phyloP scores from a whole-genome alignment of 2,329 filamentous ascomycete genomes.

The Epichloe brachyelytri region DNA sequence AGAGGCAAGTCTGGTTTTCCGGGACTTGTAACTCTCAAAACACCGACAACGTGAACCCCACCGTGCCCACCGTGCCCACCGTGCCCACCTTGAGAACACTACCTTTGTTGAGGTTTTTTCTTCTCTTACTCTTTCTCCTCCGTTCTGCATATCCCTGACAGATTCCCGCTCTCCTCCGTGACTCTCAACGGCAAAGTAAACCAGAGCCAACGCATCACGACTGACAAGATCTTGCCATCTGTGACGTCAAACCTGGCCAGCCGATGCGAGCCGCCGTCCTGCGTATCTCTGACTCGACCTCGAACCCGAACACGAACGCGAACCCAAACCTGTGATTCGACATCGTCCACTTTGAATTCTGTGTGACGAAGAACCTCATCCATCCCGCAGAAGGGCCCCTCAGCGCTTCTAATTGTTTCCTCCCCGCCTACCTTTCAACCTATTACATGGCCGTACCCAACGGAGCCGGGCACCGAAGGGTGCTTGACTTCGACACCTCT shows the following conservation, averaged over 20 bases:
- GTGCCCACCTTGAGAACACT: not conserved
- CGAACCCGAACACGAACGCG: not conserved
- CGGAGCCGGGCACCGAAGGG: conserved; percentile 15
- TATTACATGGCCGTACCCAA: conserved; percentile 16
- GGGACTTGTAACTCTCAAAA: conserved; percentile 1
- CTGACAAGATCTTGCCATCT: not conserved
- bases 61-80: not conserved
- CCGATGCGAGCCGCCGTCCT: not conserved
- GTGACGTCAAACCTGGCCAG: not conserved
- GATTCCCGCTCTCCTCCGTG: not conserved
- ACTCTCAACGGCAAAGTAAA: not conserved
- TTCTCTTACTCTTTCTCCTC: not conserved
- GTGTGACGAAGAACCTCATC: not conserved
- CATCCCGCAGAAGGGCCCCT: not conserved
- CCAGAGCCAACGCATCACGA: not conserved
- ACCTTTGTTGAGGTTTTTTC: not conserved
- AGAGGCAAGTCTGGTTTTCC: not conserved
- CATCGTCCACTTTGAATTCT: not conserved
- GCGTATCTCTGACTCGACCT: not conserved
- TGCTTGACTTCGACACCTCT: conserved; percentile 22
- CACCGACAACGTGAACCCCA: not conserved
- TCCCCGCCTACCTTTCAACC: not conserved
- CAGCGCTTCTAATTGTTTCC: not conserved
- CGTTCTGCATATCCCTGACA: not conserved
- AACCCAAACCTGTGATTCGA: not conserved